Evolutionary conservation across 345 rosid species (phyloP), one percentile per base, ranked within the genome.

Genomic region (Conringia planisiliqua): DNA sequence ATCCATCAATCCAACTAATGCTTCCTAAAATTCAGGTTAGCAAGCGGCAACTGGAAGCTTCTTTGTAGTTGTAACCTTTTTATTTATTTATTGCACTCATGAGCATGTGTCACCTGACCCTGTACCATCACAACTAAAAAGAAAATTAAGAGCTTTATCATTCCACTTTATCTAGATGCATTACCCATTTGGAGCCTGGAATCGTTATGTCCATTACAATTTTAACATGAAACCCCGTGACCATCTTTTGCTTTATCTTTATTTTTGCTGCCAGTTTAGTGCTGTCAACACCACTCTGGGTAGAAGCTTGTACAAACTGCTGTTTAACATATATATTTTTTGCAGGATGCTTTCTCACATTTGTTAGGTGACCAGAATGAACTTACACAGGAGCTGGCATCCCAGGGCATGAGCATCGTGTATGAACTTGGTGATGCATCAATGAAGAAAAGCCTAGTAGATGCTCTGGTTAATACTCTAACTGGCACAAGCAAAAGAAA

Each of bases 391-490:
- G 97, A 91, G 74, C 82, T 94, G 63, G 98, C 97, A 66, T 94
- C 98, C 70, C 98, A 91, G 70, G 98, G 98, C 38, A 94, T 94
- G 97, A 94, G 98, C 82, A 87, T 94, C 71, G 92, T 91, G 22
- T 94, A 91, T 82, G 98, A 94, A 14, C 91, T 90, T 78, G 98
- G 98, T 30, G 95, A 94, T 82, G 83, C 82, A 62, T 83, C 95
- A 56, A 94, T 90, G 97, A 91, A 90, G 90, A 65, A 85, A 67
- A 86, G 77, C 81, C 84, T 94, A 76, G 98, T 91, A 77, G 90
- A 87, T 80, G 95, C 97, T 61, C 89, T 94, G 48, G 97, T 91
- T 24, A 66, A 80, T 71, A 91, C 96, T 65, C 83, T 94, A 75
- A 91, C 96, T 73, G 98, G 96, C 79, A 87, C 97, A 58, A 93